Evolutionary conservation across 2,329 filamentous ascomycete genomes (phyloP), one percentile per base, ranked within the genome.

Genomic region (Xylariaceae sp.): DNA sequence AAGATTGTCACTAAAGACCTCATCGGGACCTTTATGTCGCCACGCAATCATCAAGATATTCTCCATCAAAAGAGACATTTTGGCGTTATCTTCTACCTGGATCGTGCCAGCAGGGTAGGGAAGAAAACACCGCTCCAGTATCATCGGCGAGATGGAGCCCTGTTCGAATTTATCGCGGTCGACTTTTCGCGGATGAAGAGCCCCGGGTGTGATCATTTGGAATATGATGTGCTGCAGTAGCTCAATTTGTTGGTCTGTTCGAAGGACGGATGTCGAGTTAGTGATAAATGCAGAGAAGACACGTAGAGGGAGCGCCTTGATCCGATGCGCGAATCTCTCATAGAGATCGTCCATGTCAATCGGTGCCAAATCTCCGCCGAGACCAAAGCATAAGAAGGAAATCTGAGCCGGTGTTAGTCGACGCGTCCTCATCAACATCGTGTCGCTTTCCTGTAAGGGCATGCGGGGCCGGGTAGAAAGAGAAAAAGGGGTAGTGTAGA

Each of bases 41-140:
- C 77, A 80, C 2, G 82, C 72, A 5, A 86, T 74, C 51, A 85
- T 79, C 35, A 90, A 68, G 53, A 90, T 73, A 1, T 78, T 79
- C 73, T 93, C 89, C 0, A 91, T 75, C 35, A 89, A 72, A 8
- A 92, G 73, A 1, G 87, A 86, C 44, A 92, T 78, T 70, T 88
- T 89, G 34, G 87, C 86, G 66, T 94, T 92, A 63, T 91, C 88
- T 17, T 83, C 80, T 0, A 81, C 72, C 5, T 78, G 79, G 11
- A 81, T 76, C 0, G 80, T 84, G 60, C 83, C 86, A 1, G 89
- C 88, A 0, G 87, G 78, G 64, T 81, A 85, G 0, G 83, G 83
- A 1, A 91, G 78, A 70, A 85, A 92, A 67, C 85, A 86, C 49
- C 77, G 71, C 67, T 80, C 75, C 48, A 85, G 70, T 63, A 84